A percentile compares a stretch with the other conserved stretches of the same genome.
Conservation (phyloP, 2,329 filamentous ascomycete genomes). For the Botrytis medusae region DNA sequence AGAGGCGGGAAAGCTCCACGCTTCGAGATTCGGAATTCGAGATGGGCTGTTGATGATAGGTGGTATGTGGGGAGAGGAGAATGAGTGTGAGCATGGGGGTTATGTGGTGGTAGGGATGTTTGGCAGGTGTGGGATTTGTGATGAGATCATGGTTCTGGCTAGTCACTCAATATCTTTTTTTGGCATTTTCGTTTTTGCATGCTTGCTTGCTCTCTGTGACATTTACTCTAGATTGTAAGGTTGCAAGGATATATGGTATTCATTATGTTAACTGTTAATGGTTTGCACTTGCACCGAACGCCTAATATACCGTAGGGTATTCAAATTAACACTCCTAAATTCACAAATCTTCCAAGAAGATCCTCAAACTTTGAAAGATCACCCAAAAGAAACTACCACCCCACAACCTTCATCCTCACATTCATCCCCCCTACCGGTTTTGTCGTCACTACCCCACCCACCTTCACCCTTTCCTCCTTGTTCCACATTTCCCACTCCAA, state of each 20-base stretch:
- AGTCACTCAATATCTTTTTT: too few species aligned
- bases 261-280: background rate
- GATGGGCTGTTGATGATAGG: too few species aligned
- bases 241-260: background rate
- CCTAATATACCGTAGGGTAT: background rate
- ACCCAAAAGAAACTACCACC: background rate
- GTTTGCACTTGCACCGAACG: background rate
- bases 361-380: background rate
- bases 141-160: too few species aligned
- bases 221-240: background rate
- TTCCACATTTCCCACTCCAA: slow-evolving; percentile 39
- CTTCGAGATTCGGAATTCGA: too few species aligned
- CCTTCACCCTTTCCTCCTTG: slow-evolving; percentile 45
- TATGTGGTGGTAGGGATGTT: too few species aligned
- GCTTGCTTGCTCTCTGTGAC: background rate
- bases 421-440: slow-evolving; percentile 21
- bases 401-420: slow-evolving; percentile 15
- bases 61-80: too few species aligned
- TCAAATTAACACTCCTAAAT: background rate
- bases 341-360: background rate
- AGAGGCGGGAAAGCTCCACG: too few species aligned
- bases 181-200: too few species aligned
- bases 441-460: slow-evolving; percentile 54
- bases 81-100: too few species aligned
- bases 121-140: too few species aligned